Conservation (phyloP, 805 yeast genomes). For the Kazachstania bromeliacearum region DNA sequence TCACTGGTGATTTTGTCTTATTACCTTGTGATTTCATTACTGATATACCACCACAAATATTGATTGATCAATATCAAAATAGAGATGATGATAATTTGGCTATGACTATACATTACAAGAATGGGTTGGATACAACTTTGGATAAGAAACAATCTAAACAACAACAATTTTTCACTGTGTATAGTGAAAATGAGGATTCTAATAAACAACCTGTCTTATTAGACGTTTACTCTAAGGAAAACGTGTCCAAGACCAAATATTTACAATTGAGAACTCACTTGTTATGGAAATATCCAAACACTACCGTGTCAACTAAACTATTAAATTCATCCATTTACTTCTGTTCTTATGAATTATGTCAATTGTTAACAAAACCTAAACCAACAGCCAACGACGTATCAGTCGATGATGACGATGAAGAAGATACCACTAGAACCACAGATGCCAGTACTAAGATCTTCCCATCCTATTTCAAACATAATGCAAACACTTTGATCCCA, state of each 20-base stretch:
- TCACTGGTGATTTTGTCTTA: slow-evolving; percentile 54
- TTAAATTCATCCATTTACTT: slow-evolving; percentile 67
- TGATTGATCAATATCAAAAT: slow-evolving; percentile 75
- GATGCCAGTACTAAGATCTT: slow-evolving; percentile 16
- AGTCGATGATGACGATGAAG: slow-evolving; percentile 5
- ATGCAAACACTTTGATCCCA: slow-evolving; percentile 15
- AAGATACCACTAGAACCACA: not conserved
- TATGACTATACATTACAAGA: slow-evolving; percentile 66
- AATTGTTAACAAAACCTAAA: slow-evolving; percentile 32
- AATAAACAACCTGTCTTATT: slow-evolving; percentile 37
- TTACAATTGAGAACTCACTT: slow-evolving; percentile 75
- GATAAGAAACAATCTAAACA: slow-evolving; percentile 46
- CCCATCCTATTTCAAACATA: slow-evolving; percentile 26
- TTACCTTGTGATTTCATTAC: slow-evolving; percentile 93
- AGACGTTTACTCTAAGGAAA: slow-evolving; percentile 62
- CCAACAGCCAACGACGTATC: not conserved
- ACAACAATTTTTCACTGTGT: slow-evolving; percentile 49
- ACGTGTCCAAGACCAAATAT: slow-evolving; percentile 61
- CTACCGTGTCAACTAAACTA: slow-evolving; percentile 66
- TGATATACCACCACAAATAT: slow-evolving; percentile 80
- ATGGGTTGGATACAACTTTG: slow-evolving; percentile 67
- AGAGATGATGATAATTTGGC: slow-evolving; percentile 61
- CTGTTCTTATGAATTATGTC: slow-evolving; percentile 45
- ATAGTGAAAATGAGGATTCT: slow-evolving; percentile 40
- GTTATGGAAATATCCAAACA: slow-evolving; percentile 79